Evolutionary conservation across 345 rosid genomes (phyloP).

Genomic region (Aquilaria yunnanensis): DNA sequence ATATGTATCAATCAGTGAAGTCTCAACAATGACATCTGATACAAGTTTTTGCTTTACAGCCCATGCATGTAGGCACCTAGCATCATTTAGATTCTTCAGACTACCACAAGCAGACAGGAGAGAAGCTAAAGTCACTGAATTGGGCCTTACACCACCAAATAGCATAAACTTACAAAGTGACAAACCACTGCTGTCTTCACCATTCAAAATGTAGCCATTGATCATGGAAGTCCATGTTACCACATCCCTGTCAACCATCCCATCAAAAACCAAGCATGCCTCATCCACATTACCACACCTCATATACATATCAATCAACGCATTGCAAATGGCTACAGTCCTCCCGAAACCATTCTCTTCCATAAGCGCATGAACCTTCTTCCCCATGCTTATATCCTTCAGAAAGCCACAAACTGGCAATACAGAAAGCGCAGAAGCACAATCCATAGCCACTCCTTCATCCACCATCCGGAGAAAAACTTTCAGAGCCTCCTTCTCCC

Average conservation of each 20-base stretch:
- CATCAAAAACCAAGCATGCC: conserved; percentile 51
- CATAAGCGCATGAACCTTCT: conserved; percentile 41
- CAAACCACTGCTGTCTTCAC: conserved; percentile 38
- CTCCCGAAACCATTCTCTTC: conserved; percentile 39
- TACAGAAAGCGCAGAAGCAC: conserved; percentile 44
- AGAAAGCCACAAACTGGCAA: conserved; percentile 56
- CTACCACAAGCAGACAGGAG: conserved; percentile 63
- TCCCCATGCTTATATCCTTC: conserved; percentile 49
- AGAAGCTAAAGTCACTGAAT: conserved; percentile 54
- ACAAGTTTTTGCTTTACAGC: conserved; percentile 45
- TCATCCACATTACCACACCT: conserved; percentile 53
- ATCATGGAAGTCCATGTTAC: conserved; percentile 67
- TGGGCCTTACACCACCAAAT: conserved; percentile 42
- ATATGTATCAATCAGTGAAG: conserved; percentile 83
- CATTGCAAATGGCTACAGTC: conserved; percentile 40
- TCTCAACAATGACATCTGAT: conserved; percentile 44
- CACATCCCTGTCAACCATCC: conserved; percentile 50
- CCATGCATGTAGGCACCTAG: conserved; percentile 76
- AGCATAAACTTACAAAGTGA: conserved; percentile 46
- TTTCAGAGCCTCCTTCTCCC: conserved; percentile 36
- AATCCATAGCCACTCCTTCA: conserved; percentile 40
- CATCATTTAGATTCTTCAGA: conserved; percentile 37
- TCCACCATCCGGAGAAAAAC: conserved; percentile 38
- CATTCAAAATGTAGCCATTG: conserved; percentile 41
- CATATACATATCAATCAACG: conserved; percentile 57